These are phyloP conservation scores for Aaosphaeria pasadenensis DNA, from an alignment of 2,329 filamentous ascomycete species.

Conservation along the genomic window DNA sequence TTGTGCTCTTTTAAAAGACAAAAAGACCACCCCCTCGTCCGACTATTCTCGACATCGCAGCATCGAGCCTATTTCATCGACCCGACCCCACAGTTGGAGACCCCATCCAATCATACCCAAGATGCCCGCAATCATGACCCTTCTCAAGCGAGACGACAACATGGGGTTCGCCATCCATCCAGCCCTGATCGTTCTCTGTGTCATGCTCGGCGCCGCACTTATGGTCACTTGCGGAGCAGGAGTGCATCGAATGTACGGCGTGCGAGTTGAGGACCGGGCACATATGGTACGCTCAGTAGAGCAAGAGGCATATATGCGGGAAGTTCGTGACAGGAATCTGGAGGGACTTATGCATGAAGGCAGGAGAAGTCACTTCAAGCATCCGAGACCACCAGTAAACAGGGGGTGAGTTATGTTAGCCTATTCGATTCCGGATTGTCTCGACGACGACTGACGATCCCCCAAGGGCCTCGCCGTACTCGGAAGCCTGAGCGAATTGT, in stretches of 20 bases:
- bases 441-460: neutral
- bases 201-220: conserved; percentile 22
- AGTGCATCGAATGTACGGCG: conserved; percentile 12
- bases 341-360: conserved; percentile 1
- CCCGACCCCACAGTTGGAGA: no score
- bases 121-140: neutral
- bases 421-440: no score
- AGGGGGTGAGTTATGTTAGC: neutral
- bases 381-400: neutral
- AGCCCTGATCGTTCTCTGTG: conserved; percentile 24
- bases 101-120: neutral
- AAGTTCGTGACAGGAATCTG: conserved; percentile 25
- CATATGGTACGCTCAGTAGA: conserved; percentile 12
- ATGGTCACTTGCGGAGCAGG: conserved; percentile 20
- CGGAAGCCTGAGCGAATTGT: neutral
- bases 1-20: neutral
- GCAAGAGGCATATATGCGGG: conserved; percentile 33
- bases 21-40: neutral
- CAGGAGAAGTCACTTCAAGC: neutral
- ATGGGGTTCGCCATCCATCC: conserved; percentile 25
- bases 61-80: no score
- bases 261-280: conserved; percentile 5
- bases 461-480: neutral
- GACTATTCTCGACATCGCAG: neutral
- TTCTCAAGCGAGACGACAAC: conserved; percentile 7